These are phyloP conservation scores for Colletotrichum trifolii DNA, from an alignment of 2,329 filamentous ascomycete genomes.

Conservation along the genomic window DNA sequence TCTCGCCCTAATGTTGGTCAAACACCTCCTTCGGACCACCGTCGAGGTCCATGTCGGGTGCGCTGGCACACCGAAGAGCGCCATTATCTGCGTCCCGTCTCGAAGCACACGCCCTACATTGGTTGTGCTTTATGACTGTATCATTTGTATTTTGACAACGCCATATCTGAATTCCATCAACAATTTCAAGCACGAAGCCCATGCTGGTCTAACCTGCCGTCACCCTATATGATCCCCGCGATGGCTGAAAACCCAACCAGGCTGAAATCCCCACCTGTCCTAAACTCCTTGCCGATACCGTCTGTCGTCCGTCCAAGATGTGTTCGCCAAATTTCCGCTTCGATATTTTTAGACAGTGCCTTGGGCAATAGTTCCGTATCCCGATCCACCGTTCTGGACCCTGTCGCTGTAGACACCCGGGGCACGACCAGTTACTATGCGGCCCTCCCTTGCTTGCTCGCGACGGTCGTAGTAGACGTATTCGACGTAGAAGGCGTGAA, in stretches of 20 bases:
- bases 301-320: conserved; percentile 11
- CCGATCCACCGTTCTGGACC: conserved; percentile 74
- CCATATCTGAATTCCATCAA: too few species aligned
- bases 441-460: conserved; percentile 70
- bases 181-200: too few species aligned
- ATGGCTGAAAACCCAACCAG: too few species aligned
- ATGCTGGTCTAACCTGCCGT: too few species aligned
- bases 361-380: conserved; percentile 63
- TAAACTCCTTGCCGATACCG: neutral
- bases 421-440: conserved; percentile 63
- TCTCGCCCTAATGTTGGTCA: neutral
- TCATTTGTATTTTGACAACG: neutral
- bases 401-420: conserved; percentile 78
- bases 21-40: neutral
- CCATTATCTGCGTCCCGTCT: conserved; percentile 18
- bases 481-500: conserved; percentile 84
- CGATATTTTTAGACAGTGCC: conserved; percentile 8
- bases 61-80: conserved; percentile 26
- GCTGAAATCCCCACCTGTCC: too few species aligned
- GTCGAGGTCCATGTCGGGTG: conserved; percentile 16
- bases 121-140: conserved; percentile 3
- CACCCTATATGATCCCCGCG: too few species aligned
- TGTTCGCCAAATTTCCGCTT: neutral
- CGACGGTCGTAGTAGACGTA: conserved; percentile 85
- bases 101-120: conserved; percentile 18